Evolutionary conservation across 176 grass and related monocot species (phyloP).

Genomic region (Microstegium vimineum): DNA sequence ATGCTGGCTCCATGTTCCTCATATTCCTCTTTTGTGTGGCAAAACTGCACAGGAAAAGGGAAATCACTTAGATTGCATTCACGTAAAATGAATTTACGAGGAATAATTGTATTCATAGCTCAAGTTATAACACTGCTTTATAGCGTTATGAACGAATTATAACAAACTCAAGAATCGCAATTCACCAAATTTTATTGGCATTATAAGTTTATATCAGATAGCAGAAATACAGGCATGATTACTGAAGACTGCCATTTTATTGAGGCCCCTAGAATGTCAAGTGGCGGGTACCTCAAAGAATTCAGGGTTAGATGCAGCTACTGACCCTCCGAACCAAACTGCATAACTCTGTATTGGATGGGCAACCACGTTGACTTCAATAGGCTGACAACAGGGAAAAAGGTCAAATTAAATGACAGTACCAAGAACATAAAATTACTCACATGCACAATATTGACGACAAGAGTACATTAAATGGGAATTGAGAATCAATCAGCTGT

Average conservation of each 20-base stretch:
- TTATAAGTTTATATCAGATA: neutral
- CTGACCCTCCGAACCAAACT: conserved; percentile 96
- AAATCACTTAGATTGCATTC: conserved; percentile 7
- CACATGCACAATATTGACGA: neutral
- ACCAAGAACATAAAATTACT: conserved; percentile 12
- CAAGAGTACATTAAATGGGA: neutral
- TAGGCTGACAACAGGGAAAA: conserved; percentile 54
- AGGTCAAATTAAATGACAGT: neutral
- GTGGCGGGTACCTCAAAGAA: conserved; percentile 61
- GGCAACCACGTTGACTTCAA: conserved; percentile 92
- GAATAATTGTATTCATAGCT: neutral
- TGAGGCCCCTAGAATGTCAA: neutral
- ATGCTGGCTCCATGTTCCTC: conserved; percentile 97
- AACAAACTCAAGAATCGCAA: neutral
- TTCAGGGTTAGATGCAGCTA: conserved; percentile 92
- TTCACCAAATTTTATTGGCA: neutral
- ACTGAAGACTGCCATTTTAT: neutral
- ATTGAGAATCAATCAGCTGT: conserved; percentile 18
- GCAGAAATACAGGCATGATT: neutral
- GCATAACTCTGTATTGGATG: conserved; percentile 92
- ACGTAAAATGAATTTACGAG: neutral
- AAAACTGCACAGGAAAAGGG: conserved; percentile 51
- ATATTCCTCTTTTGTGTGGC: conserved; percentile 93
- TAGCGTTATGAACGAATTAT: neutral
- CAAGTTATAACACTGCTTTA: neutral